Evolutionary conservation across 371 early-diverging fungal species (phyloP).

Genomic region (Sporodiniella umbellata): DNA sequence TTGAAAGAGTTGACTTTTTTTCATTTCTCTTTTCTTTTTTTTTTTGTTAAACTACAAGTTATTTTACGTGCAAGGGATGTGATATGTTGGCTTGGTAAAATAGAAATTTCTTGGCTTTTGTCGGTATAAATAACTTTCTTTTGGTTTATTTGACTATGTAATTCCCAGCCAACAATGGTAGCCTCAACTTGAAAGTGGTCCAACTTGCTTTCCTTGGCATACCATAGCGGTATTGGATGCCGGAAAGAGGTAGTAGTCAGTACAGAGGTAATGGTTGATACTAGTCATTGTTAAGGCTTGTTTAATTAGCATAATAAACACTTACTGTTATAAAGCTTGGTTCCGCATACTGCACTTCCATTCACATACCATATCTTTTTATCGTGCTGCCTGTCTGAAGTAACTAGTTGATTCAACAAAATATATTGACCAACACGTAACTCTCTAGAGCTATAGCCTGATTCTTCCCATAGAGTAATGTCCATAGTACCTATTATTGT

Average conservation of each 20-base stretch:
- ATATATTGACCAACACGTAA: conserved; percentile 33
- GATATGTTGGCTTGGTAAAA: not conserved
- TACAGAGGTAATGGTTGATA: conserved; percentile 24
- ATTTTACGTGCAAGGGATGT: conserved; percentile 15
- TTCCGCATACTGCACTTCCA: conserved; percentile 35
- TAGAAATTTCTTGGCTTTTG: not conserved
- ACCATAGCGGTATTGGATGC: conserved; percentile 13
- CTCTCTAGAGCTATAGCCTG: conserved; percentile 22
- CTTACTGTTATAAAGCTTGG: conserved; percentile 37
- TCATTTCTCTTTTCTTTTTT: not conserved
- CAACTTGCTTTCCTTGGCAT: conserved; percentile 13
- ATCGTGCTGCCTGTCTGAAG: conserved; percentile 20
- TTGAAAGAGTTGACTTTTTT: not conserved
- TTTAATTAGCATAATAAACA: not conserved
- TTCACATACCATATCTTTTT: conserved; percentile 40
- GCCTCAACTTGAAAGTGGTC: conserved; percentile 33
- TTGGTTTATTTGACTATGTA: conserved; percentile 2
- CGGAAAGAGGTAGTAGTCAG: conserved; percentile 27
- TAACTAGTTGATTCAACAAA: conserved; percentile 28
- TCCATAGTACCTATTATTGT: conserved; percentile 31
- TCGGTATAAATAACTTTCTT: not conserved
- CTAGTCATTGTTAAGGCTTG: conserved; percentile 3
- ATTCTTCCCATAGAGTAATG: conserved; percentile 40
- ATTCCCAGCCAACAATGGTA: conserved; percentile 30
- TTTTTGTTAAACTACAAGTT: too few relatives aligned